Evolutionary conservation across 768 basidiomycete species (phyloP).

Genomic region (Suillus brevipes): DNA sequence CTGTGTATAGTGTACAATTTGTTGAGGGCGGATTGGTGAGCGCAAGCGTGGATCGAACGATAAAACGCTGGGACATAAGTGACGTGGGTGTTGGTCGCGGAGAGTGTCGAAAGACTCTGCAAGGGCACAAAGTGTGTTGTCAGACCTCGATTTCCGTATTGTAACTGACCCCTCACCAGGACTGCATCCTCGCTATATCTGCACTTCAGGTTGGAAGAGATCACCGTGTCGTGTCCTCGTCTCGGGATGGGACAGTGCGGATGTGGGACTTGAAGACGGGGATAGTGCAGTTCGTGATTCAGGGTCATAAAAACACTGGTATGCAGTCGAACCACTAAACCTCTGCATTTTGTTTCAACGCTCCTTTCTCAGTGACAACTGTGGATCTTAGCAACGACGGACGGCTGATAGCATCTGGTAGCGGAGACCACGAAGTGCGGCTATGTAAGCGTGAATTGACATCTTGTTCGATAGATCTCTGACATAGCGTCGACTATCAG

Average conservation of each 20-base stretch:
- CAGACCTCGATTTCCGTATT: neutral
- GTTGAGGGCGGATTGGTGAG: slow-evolving; percentile 90
- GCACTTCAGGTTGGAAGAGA: slow-evolving; percentile 79
- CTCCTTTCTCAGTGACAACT: slow-evolving; percentile 1
- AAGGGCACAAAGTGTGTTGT: slow-evolving; percentile 73
- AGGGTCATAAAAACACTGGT: slow-evolving; percentile 72
- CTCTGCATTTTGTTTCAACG: slow-evolving; percentile 3
- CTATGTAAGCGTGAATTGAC: slow-evolving; percentile 49
- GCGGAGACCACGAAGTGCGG: slow-evolving; percentile 70
- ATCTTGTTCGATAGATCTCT: neutral
- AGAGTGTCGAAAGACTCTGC: slow-evolving; percentile 50
- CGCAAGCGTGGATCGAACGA: slow-evolving; percentile 86
- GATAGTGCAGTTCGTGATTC: slow-evolving; percentile 90
- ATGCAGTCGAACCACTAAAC: slow-evolving; percentile 18
- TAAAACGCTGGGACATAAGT: slow-evolving; percentile 83
- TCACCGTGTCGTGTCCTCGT: slow-evolving; percentile 92
- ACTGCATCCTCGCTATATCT: slow-evolving; percentile 72
- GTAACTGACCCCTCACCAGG: slow-evolving; percentile 36
- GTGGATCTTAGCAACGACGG: slow-evolving; percentile 64
- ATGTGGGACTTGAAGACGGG: slow-evolving; percentile 84
- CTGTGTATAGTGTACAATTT: slow-evolving; percentile 89
- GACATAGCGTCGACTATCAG: neutral
- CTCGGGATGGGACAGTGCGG: slow-evolving; percentile 94
- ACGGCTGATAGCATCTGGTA: slow-evolving; percentile 64
- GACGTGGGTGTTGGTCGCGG: slow-evolving; percentile 37